phyloP scores from a whole-genome alignment of 169 alveolate species.

The Plasmodium adleri region DNA sequence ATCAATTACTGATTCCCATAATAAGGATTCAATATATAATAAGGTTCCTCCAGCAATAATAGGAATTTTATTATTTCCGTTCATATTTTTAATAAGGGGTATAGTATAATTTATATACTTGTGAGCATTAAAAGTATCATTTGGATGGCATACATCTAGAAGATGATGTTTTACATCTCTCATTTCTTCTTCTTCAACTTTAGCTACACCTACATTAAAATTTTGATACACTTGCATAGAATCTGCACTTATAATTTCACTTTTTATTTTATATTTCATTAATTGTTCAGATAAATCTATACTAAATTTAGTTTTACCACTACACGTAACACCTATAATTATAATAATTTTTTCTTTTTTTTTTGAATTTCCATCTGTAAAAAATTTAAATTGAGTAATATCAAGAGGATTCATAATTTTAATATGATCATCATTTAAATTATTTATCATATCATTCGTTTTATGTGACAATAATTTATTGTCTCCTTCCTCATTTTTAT shows the following conservation, averaged over 20 bases:
- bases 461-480: too few species aligned
- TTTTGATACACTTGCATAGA: constrained; percentile 87
- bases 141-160: constrained; percentile 76
- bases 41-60: constrained; percentile 85
- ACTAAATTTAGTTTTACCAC: constrained; percentile 84
- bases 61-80: constrained; percentile 74
- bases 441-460: background rate
- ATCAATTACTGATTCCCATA: constrained; percentile 83
- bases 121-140: constrained; percentile 79
- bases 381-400: background rate
- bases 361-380: constrained; percentile 9
- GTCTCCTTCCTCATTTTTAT: background rate
- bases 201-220: constrained; percentile 82
- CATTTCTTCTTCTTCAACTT: constrained; percentile 79
- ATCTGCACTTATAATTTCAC: constrained; percentile 85
- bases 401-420: background rate
- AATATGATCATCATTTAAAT: background rate
- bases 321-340: constrained; percentile 84
- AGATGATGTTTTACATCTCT: constrained; percentile 81
- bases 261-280: constrained; percentile 58
- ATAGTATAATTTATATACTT: constrained; percentile 73
- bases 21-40: constrained; percentile 80
- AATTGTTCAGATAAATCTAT: constrained; percentile 79
- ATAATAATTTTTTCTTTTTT: constrained; percentile 71
- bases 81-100: constrained; percentile 45